Conservation (phyloP, 495 filamentous ascomycete genomes). For the Cairneyella variabilis region DNA sequence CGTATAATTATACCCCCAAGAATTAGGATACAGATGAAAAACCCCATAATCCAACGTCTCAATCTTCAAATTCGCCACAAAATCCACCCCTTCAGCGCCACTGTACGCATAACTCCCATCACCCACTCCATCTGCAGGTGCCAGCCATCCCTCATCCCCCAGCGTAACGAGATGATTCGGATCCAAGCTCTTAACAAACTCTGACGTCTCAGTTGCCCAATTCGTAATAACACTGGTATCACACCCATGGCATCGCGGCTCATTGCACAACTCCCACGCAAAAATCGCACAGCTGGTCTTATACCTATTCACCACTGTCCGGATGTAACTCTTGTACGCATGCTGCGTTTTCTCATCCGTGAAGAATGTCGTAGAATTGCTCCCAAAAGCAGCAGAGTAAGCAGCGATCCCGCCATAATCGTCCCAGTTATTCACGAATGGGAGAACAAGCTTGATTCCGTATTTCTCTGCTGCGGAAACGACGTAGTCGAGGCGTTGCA, state of each 20-base stretch:
- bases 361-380: conserved; percentile 25
- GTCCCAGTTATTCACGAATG: conserved; percentile 54
- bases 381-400: conserved; percentile 41
- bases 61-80: conserved; percentile 43
- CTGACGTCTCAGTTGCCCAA: conserved; percentile 48
- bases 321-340: conserved; percentile 54
- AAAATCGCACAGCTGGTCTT: conserved; percentile 47
- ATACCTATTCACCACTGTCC: conserved; percentile 53
- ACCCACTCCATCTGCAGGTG: conserved; percentile 17
- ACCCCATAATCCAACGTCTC: conserved; percentile 49
- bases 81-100: conserved; percentile 47
- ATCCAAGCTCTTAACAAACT: conserved; percentile 57
- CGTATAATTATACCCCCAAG: conserved; percentile 21
- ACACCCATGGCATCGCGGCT: conserved; percentile 56
- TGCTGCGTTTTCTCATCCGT: conserved; percentile 38
- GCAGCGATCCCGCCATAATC: conserved; percentile 67
- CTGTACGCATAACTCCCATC: conserved; percentile 47
- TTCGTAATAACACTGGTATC: conserved; percentile 44
- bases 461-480: conserved; percentile 50
- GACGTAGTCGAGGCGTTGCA: conserved; percentile 58
- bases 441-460: conserved; percentile 50
- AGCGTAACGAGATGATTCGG: conserved; percentile 53
- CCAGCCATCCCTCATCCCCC: conserved; percentile 44
- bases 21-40: conserved; percentile 46
- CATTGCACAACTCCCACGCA: conserved; percentile 59